phyloP scores from a whole-genome alignment of 1,284 basidiomycete genomes.

The Trichosporon ovoides region DNA sequence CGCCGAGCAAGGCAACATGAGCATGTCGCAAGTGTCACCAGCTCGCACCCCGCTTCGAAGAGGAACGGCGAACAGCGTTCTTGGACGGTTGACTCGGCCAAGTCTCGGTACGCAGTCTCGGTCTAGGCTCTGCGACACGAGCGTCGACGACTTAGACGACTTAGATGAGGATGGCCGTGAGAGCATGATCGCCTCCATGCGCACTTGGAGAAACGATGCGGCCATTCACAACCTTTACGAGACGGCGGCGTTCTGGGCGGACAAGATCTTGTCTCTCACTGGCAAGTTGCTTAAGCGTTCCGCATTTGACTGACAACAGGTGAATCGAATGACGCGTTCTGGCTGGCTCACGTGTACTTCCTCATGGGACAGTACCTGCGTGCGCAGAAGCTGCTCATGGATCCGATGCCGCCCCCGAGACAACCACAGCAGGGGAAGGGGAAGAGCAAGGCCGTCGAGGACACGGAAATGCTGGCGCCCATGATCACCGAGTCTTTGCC shows the following conservation, averaged over 20 bases:
- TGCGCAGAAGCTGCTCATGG: slow-evolving; percentile 82
- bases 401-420: slow-evolving; percentile 53
- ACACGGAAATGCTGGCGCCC: slow-evolving; percentile 18
- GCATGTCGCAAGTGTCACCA: slow-evolving; percentile 20
- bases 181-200: slow-evolving; percentile 88
- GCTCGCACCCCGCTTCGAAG: slow-evolving; percentile 14
- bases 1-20: slow-evolving; percentile 20
- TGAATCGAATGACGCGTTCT: slow-evolving; percentile 94
- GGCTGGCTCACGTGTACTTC: slow-evolving; percentile 96
- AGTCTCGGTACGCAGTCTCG: slow-evolving; percentile 13
- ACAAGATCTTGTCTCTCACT: slow-evolving; percentile 90
- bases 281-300: slow-evolving; percentile 57
- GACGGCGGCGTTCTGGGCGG: slow-evolving; percentile 97
- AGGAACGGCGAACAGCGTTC: background rate
- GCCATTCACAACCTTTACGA: slow-evolving; percentile 97
- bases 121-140: slow-evolving; percentile 14
- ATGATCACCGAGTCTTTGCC: slow-evolving; percentile 87
- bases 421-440: slow-evolving; percentile 16
- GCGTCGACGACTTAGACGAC: slow-evolving; percentile 41
- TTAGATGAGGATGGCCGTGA: slow-evolving; percentile 54
- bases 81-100: background rate
- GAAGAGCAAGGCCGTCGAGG: slow-evolving; percentile 14
- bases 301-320: slow-evolving; percentile 51
- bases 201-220: slow-evolving; percentile 94
- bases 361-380: slow-evolving; percentile 90